A percentile compares a stretch with the other conserved stretches of the same genome.
These are phyloP conservation scores for Globisporangium solare DNA, from an alignment of 352 stramenopile genomes.

Conservation along the genomic window DNA sequence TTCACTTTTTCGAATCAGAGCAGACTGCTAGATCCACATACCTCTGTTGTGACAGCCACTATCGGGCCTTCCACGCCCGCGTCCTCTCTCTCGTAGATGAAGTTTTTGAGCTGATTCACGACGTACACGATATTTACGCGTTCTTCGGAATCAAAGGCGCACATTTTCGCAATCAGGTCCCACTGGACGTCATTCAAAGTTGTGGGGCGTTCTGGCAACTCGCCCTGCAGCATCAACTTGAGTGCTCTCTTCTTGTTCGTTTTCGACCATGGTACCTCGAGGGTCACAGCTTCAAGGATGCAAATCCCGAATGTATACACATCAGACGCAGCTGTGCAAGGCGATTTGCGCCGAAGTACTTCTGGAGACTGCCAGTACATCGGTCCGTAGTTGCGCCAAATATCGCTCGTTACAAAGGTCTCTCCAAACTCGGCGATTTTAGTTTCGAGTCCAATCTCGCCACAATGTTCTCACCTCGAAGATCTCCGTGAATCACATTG, in stretches of 20 bases:
- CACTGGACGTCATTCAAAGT: constrained; percentile 6
- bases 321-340: constrained; percentile 9
- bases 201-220: constrained; percentile 1
- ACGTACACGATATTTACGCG: neutral
- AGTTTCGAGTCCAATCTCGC: constrained; percentile 7
- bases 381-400: constrained; percentile 2
- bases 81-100: neutral
- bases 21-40: too few relatives aligned
- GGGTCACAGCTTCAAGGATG: constrained; percentile 9
- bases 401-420: constrained; percentile 10
- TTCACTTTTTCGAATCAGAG: too few relatives aligned
- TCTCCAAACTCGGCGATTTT: constrained; percentile 12
- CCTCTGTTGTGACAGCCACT: too few relatives aligned
- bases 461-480: constrained; percentile 5
- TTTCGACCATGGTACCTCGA: neutral
- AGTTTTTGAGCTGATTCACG: constrained; percentile 2
- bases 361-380: constrained; percentile 6
- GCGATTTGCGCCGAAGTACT: neutral
- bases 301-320: constrained; percentile 26
- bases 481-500: constrained; percentile 15
- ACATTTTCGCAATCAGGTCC: constrained; percentile 1
- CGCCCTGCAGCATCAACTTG: neutral
- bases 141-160: neutral
- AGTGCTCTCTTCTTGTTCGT: neutral
- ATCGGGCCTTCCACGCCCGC: too few relatives aligned